Conservation (phyloP, 1,284 basidiomycete species). For the Boletus semigastroideus region DNA sequence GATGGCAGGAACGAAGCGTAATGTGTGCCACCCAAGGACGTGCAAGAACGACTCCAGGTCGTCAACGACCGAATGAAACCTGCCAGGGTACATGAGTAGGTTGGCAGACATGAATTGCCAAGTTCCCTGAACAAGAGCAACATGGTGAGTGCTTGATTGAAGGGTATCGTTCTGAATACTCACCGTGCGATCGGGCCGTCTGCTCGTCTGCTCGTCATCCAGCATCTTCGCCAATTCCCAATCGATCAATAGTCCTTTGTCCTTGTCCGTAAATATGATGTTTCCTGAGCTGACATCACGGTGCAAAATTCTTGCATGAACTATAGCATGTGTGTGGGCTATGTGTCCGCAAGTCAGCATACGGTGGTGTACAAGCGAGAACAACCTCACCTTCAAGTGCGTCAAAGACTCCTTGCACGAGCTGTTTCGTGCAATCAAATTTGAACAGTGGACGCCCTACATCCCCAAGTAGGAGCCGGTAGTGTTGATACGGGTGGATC, state of each 20-base stretch:
- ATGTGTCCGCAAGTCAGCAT: too few relatives aligned
- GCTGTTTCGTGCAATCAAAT: not conserved
- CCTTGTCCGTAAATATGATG: not conserved
- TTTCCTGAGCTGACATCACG: not conserved
- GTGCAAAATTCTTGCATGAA: not conserved
- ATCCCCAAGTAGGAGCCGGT: not conserved
- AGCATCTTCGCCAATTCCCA: not conserved
- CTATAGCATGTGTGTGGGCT: constrained; percentile 1
- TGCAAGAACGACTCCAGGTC: not conserved
- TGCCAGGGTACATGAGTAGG: not conserved
- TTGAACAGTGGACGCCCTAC: not conserved
- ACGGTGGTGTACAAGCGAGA: too few relatives aligned
- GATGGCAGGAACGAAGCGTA: not conserved
- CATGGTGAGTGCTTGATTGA: too few relatives aligned
- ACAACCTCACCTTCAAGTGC: not conserved
- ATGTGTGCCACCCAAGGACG: not conserved
- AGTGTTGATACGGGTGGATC: constrained; percentile 2
- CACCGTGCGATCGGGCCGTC: too few relatives aligned
- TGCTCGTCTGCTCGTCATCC: not conserved
- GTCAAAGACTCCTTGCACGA: not conserved
- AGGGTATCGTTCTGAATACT: too few relatives aligned
- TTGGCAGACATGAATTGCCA: not conserved
- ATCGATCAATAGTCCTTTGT: constrained; percentile 2
- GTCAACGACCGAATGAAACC: not conserved
- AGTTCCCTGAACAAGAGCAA: not conserved